Percentiles rank a stretch among this genome's conserved stretches.
These are phyloP conservation scores for Colletotrichum ledebouriae DNA, from an alignment of 2,329 filamentous ascomycete genomes.

Conservation along the genomic window DNA sequence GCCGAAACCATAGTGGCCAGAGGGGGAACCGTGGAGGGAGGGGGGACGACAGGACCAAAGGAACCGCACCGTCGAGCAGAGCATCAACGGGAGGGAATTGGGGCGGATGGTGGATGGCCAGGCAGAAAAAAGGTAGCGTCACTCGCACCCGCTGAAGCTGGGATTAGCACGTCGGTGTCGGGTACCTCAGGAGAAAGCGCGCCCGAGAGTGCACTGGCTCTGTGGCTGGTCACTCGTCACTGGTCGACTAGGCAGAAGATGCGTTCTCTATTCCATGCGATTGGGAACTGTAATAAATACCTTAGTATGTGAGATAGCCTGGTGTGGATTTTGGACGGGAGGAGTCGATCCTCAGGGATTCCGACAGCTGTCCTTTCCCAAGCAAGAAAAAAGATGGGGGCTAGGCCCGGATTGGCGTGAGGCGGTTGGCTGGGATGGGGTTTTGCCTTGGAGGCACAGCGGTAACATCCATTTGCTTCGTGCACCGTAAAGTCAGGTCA, in stretches of 20 bases:
- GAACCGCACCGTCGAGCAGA: not conserved
- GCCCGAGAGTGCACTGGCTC: not conserved
- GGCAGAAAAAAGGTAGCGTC: slow-evolving; percentile 22
- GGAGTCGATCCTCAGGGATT: slow-evolving; percentile 8
- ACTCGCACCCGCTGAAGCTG: slow-evolving; percentile 24
- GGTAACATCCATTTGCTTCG: not conserved
- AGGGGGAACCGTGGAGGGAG: not conserved
- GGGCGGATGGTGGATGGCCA: not conserved
- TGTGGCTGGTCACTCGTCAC: not conserved
- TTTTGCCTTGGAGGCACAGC: slow-evolving; percentile 2
- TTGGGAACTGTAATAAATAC: no score
- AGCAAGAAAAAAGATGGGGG: slow-evolving; percentile 31
- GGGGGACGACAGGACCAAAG: not conserved
- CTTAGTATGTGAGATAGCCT: not conserved
- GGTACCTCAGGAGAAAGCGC: slow-evolving; percentile 1
- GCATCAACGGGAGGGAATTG: slow-evolving; percentile 4
- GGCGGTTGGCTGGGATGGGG: slow-evolving; percentile 35
- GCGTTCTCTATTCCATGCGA: no score
- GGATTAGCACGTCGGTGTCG: slow-evolving; percentile 24
- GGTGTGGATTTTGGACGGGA: slow-evolving; percentile 11
- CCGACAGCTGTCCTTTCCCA: slow-evolving; percentile 25
- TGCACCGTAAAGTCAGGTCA: not conserved
- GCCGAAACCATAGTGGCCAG: slow-evolving; percentile 34
- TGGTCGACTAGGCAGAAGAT: no score
- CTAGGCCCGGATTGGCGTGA: slow-evolving; percentile 4